Base-by-base conservation (phyloP, 2,329 filamentous ascomycete species). In the Didymosphaeria variabile region DNA sequence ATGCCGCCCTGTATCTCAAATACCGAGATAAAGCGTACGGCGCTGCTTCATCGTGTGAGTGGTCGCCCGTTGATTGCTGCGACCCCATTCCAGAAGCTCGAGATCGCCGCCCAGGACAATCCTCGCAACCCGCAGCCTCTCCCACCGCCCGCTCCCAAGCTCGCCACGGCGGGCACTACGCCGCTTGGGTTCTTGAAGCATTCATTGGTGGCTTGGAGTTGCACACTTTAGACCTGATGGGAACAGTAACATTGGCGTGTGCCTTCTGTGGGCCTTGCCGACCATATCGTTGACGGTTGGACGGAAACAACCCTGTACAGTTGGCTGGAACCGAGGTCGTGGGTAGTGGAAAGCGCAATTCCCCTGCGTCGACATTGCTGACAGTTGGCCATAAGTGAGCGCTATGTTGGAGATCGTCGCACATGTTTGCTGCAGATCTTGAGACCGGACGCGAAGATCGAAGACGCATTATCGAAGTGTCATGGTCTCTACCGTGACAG, bases 201-300 rank as follows among this genome's bases (percentile, higher is more conserved):
- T 50, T 29, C 29, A 52, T 63, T 58, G 54, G 60, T 50, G 49
- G 53, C 60, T 54, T n/a, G 42, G 55, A 4, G 17, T 26, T 36
- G 32, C 13, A 26, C 26, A 31, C 13, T 4, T n/a, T 26, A 32
- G 12, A 23, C 26, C 51, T 29, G 0, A 42, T 31, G 8, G 23
- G 23, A 36, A 42, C 36, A 45, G 38, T 32, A 15, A 21, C 52
- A 45, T 38, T 55, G 52, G 26, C 38, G 38, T 32, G 52, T 32
- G 38, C 51, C 49, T 52, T 17, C 32, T 13, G 36, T 21, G 51
- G 15, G 52, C 26, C 19, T 49, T 49, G 23, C 42, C 45, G 31
- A 23, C 29, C 38, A 34, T 17, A 12, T 34, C 17, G 51, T 31
- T 42, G 38, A 42, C 23, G 23, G 21, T 17, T 47, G 42, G 42